These are phyloP conservation scores for Fusarium mangiferae DNA, from an alignment of 2,329 filamentous ascomycete species.

Conservation along the genomic window DNA sequence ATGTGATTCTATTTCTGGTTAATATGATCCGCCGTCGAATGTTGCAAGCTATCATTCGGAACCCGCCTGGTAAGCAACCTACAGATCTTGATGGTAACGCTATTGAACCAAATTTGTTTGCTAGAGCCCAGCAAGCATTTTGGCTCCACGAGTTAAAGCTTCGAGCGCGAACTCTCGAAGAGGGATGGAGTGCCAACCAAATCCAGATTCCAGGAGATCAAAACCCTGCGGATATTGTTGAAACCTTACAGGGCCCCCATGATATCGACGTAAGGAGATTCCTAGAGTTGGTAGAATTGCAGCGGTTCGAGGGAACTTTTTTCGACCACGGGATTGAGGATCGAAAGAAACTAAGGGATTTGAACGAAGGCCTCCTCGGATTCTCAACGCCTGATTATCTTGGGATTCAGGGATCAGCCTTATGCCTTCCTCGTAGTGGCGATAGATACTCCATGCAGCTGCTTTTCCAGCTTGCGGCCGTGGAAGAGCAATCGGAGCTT, in stretches of 20 bases:
- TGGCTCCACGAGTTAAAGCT: not conserved
- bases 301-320: not conserved
- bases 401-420: not conserved
- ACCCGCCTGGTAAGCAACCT: not conserved
- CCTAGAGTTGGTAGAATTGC: not conserved
- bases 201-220: not conserved
- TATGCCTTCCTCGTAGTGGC: not conserved
- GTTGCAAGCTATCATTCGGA: not conserved
- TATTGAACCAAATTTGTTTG: not conserved
- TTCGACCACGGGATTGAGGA: not conserved
- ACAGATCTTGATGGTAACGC: not conserved
- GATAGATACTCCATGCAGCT: not conserved
- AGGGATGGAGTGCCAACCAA: fast-evolving
- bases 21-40: not conserved
- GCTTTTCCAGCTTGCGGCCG: not conserved
- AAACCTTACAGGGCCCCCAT: not conserved
- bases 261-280: not conserved
- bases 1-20: not conserved
- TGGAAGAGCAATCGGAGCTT: fast-evolving
- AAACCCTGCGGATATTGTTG: fast-evolving
- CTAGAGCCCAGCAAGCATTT: not conserved
- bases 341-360: too few relatives aligned
- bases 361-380: too few relatives aligned
- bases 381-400: not conserved
- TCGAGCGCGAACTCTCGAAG: fast-evolving